Evolutionary conservation across 1,284 basidiomycete species (phyloP), one percentile per base, ranked within the genome.

Genomic region (Inonotus obliquus): DNA sequence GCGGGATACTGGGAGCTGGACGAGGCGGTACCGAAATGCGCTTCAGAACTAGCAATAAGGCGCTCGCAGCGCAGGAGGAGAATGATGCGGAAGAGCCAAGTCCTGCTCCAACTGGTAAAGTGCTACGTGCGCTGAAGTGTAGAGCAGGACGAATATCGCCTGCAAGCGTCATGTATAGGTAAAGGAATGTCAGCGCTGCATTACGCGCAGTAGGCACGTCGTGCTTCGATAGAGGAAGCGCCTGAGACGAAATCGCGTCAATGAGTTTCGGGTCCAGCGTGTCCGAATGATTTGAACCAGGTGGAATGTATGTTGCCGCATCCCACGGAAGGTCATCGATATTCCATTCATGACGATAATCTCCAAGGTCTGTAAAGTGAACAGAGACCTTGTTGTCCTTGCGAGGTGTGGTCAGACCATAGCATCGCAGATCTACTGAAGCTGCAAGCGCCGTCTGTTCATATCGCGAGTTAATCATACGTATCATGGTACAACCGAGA

Each of bases 81-180:
- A 91, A 97, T 6, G 97, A 95, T 1, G 97, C 97, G 23, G 94
- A 98, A 14, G 96, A 98, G 32, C 97, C 97, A 52, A 99, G 87
- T 45, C 97, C 97, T 7, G 97, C 97, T n/a, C 94, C 92, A 65
- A 99, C 91, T n/a, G 97, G 97, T 10, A 99, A 83, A n/a, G 94
- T 92, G 44, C 95, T 91, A 54, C 96, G 93, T 45, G 90, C 83
- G 35, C 87, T 84, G 71, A 96, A 91, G 61, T 89, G 87, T 73
- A 94, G 85, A 0, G 86, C 81, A 6, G 86, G 86, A 61, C 89
- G 91, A 53, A 14, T 73, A 54, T 77, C 76, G 63, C 79, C 77
- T 44, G 82, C 79, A 68, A 96, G 80, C 56, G 82, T 81, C 87
- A 98, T 91, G 79, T 96, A 98, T 62, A 98, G 79, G 76, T 99